These are phyloP conservation scores for Neurospora africana DNA, from an alignment of 495 filamentous ascomycete species.

Conservation along the genomic window DNA sequence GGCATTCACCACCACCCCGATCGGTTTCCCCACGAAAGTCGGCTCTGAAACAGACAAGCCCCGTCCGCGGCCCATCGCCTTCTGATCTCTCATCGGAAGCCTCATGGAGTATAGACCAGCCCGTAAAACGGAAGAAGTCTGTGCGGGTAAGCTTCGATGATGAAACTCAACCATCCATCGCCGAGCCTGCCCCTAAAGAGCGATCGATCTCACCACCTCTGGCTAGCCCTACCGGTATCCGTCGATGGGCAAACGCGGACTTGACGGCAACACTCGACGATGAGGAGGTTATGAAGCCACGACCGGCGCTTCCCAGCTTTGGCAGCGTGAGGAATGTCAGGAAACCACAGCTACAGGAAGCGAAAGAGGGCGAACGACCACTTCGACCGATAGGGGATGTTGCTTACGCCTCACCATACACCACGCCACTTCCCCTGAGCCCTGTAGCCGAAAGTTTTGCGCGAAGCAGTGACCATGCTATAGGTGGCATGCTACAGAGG, in stretches of 20 bases:
- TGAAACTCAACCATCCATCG: conserved; percentile 32
- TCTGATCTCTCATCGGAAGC: conserved; percentile 32
- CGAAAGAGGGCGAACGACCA: conserved; percentile 31
- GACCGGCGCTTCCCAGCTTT: conserved; percentile 71
- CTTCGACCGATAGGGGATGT: conserved; percentile 35
- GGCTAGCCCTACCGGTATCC: conserved; percentile 42
- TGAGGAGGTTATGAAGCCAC: conserved; percentile 64
- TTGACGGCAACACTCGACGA: conserved; percentile 38
- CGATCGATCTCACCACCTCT: conserved; percentile 38
- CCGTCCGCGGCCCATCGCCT: conserved; percentile 38
- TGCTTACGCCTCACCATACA: conserved; percentile 9
- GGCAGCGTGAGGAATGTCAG: conserved; percentile 57
- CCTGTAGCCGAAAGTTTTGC: conserved; percentile 15
- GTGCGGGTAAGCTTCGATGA: conserved; percentile 85
- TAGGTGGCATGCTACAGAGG: conserved; percentile 44
- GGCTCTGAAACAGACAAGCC: conserved; percentile 59
- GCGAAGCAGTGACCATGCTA: conserved; percentile 53
- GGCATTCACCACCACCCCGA: conserved; percentile 67
- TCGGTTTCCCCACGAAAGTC: conserved; percentile 82
- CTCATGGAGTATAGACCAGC: conserved; percentile 39
- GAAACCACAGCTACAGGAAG: conserved; percentile 24
- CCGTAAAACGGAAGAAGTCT: conserved; percentile 50
- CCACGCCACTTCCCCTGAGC: conserved; percentile 1
- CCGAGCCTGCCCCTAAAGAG: conserved; percentile 43
- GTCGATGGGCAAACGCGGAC: conserved; percentile 34